Evolutionary conservation across 257 asterid species (phyloP).

Genomic region (Salvia miltiorrhiza): DNA sequence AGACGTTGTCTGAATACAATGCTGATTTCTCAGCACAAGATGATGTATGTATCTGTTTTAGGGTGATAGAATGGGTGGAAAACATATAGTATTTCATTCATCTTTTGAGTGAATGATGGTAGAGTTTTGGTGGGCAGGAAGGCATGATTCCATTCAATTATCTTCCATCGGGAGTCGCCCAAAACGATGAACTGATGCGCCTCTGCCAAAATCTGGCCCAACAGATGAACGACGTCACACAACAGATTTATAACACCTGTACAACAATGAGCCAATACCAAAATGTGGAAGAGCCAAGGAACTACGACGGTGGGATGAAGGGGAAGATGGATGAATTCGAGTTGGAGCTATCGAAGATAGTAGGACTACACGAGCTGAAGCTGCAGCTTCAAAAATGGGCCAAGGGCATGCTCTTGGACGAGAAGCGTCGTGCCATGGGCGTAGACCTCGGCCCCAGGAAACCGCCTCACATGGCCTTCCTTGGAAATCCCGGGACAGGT

Average conservation of each 20-base stretch:
- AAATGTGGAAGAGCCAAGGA: slow-evolving; percentile 45
- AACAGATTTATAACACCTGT: not conserved
- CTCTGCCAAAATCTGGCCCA: slow-evolving; percentile 24
- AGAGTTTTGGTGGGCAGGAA: slow-evolving; percentile 47
- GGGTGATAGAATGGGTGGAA: too few relatives aligned
- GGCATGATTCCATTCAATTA: slow-evolving; percentile 62
- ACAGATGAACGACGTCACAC: not conserved
- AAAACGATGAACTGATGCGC: slow-evolving; percentile 39
- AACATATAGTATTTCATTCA: not conserved
- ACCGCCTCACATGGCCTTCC: slow-evolving; percentile 92
- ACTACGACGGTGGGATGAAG: slow-evolving; percentile 42
- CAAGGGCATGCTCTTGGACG: slow-evolving; percentile 84
- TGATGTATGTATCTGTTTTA: slow-evolving; percentile 33
- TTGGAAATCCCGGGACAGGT: slow-evolving; percentile 96
- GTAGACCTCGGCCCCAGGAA: slow-evolving; percentile 74
- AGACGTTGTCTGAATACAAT: slow-evolving; percentile 25
- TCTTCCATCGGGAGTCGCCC: slow-evolving; percentile 51
- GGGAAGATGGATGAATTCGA: slow-evolving; percentile 69
- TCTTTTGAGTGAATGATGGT: not conserved
- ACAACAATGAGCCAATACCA: too few relatives aligned
- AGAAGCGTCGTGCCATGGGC: slow-evolving; percentile 81
- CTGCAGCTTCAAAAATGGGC: slow-evolving; percentile 81
- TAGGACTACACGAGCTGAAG: slow-evolving; percentile 67
- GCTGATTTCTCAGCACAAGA: slow-evolving; percentile 41
- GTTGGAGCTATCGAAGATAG: slow-evolving; percentile 58